Conservation (phyloP, 805 yeast genomes). For the Starmera pachycereana region DNA sequence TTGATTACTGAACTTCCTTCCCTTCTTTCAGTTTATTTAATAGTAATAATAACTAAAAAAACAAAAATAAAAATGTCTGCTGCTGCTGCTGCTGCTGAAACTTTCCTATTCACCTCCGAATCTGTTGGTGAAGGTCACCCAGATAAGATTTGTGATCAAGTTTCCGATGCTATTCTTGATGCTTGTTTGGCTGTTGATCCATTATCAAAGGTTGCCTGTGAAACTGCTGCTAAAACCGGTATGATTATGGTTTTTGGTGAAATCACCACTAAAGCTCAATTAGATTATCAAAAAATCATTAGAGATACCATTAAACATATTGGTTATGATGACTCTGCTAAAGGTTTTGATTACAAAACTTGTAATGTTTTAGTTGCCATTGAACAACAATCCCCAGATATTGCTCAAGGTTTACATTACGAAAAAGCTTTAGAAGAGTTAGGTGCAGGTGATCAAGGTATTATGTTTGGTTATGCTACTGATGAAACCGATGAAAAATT, state of each 20-base stretch:
- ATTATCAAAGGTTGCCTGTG: conserved; percentile 97
- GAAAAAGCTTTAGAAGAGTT: conserved; percentile 92
- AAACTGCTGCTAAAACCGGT: conserved; percentile 98
- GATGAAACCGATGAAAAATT: conserved; percentile 97
- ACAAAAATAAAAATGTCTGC: too few species aligned
- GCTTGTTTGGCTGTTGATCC: conserved; percentile 96
- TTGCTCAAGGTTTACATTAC: conserved; percentile 98
- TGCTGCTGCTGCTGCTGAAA: conserved; percentile 16
- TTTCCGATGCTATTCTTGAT: conserved; percentile 94
- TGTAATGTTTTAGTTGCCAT: conserved; percentile 98
- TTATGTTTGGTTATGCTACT: conserved; percentile 99
- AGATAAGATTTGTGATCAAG: conserved; percentile 97
- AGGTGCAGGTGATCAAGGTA: conserved; percentile 99
- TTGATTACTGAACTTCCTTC: too few species aligned
- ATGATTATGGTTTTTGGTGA: conserved; percentile 99
- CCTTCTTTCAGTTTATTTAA: too few species aligned
- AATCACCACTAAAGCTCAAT: conserved; percentile 90
- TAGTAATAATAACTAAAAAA: too few species aligned
- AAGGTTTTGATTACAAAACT: conserved; percentile 98
- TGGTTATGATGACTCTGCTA: conserved; percentile 92
- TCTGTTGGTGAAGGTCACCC: conserved; percentile 95
- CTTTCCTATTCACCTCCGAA: conserved; percentile 70
- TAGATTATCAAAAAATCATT: conserved; percentile 95
- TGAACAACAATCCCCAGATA: conserved; percentile 98
- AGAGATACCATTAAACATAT: conserved; percentile 98